Evolutionary conservation across 176 grass and related monocot genomes (phyloP).

Genomic region (Paspalum notatum): DNA sequence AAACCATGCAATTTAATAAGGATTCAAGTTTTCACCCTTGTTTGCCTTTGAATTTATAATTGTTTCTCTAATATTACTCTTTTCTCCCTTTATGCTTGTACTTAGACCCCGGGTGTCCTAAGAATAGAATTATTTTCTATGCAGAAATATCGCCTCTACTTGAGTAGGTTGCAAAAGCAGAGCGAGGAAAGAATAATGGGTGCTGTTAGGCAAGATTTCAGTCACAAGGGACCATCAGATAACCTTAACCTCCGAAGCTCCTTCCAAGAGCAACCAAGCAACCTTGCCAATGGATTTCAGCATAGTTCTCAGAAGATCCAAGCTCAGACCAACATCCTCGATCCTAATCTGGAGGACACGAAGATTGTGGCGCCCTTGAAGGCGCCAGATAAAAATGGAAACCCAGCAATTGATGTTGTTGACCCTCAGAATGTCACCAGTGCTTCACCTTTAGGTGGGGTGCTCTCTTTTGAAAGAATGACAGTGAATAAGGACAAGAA

Average conservation of each 20-base stretch:
- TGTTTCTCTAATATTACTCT: not conserved
- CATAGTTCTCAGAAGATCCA: slow-evolving; percentile 50
- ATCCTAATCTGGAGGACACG: slow-evolving; percentile 52
- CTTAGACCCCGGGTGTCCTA: not conserved
- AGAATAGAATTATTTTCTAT: slow-evolving; percentile 38
- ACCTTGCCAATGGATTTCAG: slow-evolving; percentile 33
- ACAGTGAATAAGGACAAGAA: slow-evolving; percentile 59
- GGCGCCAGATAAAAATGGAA: slow-evolving; percentile 43
- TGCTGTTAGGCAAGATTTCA: slow-evolving; percentile 60
- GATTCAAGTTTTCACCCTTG: slow-evolving; percentile 30
- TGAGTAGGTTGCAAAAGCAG: slow-evolving; percentile 96
- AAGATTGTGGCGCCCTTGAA: slow-evolving; percentile 42
- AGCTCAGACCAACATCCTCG: slow-evolving; percentile 47
- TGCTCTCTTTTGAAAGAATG: slow-evolving; percentile 69
- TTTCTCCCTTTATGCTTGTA: slow-evolving; percentile 15
- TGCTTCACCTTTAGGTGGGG: slow-evolving; percentile 52
- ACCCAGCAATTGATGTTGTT: slow-evolving; percentile 34
- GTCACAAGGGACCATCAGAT: slow-evolving; percentile 48
- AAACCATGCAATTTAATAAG: slow-evolving; percentile 20
- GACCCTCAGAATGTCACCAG: slow-evolving; percentile 45
- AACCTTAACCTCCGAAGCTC: slow-evolving; percentile 61
- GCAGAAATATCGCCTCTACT: slow-evolving; percentile 99
- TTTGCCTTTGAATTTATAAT: slow-evolving; percentile 19
- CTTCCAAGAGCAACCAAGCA: slow-evolving; percentile 55
- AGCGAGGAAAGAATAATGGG: slow-evolving; percentile 66